Evolutionary conservation across 192 early-diverging fungal genomes (phyloP), one percentile per base, ranked within the genome.

Genomic region (Coemansia sp.): DNA sequence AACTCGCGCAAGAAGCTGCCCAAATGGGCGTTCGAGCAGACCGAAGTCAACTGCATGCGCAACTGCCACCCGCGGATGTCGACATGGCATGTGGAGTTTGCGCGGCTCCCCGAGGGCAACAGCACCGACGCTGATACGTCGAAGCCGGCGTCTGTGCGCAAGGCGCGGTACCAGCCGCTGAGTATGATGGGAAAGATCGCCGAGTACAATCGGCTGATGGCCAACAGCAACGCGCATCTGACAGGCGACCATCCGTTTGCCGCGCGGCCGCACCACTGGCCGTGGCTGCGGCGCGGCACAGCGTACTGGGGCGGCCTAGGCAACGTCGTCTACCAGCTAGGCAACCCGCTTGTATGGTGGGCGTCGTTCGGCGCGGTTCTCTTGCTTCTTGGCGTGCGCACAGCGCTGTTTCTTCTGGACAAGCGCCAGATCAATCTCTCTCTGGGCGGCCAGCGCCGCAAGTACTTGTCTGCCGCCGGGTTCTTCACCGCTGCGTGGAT

Each of bases 11-110:
- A 88, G 29, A 83, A 87, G 72, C 84, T 99, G 54, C 97, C 97
- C 35, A 88, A 92, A 38, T 98, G 95, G 95, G 97, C 88, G 33
- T 96, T 89, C 76, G 89, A 86, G n/a, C 95, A 96, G 81, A 91
- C 89, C 63, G 95, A 98, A 63, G 88, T 93, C 52, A 95, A 92
- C 60, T 95, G 97, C 59, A 96, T 96, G 82, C 92, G 90, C 65
- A 91, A 91, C 62, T 83, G 85, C 60, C 70, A 75, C 46, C 82
- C 87, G 23, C 70, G 83, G 38, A 86, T 87, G 74, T 91, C 92
- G n/a, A 77, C 86, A 4, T 99, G 94, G 95, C 87, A 84, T 40
- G 78, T 97, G 43, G 95, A 81, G 65, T 62, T 93, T 36, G 82
- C 81, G 6, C 89, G 71, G 49, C 46, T 64, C 6, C 73, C 87